A percentile compares a stretch with the other conserved stretches of the same genome.
Evolutionary conservation across 352 stramenopile species (phyloP).

Genomic region (Phytophthora cryptogea): DNA sequence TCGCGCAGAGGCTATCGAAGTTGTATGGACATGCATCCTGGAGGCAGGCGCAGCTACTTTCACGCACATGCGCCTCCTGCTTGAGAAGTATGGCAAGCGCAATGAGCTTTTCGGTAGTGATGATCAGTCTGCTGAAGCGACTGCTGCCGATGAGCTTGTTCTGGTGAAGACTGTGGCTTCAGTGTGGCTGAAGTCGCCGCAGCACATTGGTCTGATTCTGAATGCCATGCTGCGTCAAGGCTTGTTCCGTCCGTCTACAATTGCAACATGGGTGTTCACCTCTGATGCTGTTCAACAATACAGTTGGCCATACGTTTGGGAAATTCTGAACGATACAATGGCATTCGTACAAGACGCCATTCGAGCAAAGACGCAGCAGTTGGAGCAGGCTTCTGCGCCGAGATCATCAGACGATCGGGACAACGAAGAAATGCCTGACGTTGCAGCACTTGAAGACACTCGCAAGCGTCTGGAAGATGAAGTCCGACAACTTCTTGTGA

Average conservation of each 20-base stretch:
- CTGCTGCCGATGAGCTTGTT: conserved; percentile 48
- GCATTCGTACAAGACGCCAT: conserved; percentile 56
- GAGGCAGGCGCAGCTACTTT: conserved; percentile 81
- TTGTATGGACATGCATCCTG: conserved; percentile 78
- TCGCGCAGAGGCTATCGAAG: conserved; percentile 56
- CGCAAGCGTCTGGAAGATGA: conserved; percentile 52
- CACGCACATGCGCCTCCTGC: conserved; percentile 77
- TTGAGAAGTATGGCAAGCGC: conserved; percentile 78
- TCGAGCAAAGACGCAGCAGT: conserved; percentile 34
- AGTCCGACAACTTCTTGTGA: conserved; percentile 52
- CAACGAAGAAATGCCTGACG: conserved; percentile 59
- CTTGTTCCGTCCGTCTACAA: conserved; percentile 68
- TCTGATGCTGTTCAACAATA: conserved; percentile 85
- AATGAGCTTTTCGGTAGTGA: conserved; percentile 52
- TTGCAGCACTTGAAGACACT: conserved; percentile 44
- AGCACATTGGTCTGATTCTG: conserved; percentile 81
- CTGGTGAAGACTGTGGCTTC: conserved; percentile 71
- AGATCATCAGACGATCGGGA: conserved; percentile 36
- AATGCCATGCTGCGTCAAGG: conserved; percentile 81
- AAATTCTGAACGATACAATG: conserved; percentile 76
- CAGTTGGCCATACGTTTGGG: conserved; percentile 89
- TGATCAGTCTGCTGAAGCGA: conserved; percentile 29
- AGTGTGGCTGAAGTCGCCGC: conserved; percentile 84
- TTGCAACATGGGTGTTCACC: conserved; percentile 82
- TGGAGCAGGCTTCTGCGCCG: conserved; percentile 35